These are phyloP conservation scores for Zizania latifolia DNA, from an alignment of 176 grass and related monocot genomes.

Conservation along the genomic window DNA sequence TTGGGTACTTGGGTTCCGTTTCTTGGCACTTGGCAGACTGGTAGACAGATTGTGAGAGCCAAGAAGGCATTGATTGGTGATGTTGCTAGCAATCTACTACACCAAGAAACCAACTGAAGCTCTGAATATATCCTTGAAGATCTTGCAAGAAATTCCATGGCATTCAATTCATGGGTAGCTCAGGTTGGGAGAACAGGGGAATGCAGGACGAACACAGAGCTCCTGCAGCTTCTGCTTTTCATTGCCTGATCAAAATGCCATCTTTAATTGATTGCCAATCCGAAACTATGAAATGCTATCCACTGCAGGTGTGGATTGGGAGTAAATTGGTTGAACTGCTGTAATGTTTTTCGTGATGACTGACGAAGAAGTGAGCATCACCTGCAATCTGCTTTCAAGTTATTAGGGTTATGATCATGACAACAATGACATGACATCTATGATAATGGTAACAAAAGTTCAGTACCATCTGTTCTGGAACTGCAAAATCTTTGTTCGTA, in stretches of 20 bases:
- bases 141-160: background rate
- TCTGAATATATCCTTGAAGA: background rate
- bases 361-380: background rate
- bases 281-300: background rate
- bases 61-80: background rate
- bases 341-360: background rate
- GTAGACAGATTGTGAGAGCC: too few species aligned
- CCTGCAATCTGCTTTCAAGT: background rate
- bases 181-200: background rate
- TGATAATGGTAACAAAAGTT: background rate
- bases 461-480: background rate
- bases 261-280: background rate
- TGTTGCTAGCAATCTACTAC: background rate
- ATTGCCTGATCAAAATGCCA: background rate
- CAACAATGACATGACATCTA: background rate
- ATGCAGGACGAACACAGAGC: background rate
- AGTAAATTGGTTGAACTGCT: background rate
- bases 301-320: background rate
- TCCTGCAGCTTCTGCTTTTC: background rate
- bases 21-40: too few species aligned
- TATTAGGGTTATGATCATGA: background rate
- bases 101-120: background rate
- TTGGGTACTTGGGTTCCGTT: too few species aligned
- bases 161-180: background rate
- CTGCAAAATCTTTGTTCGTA: background rate